Conservation (phyloP, 306 rosid species). For the Trichosanthes cucumerina region DNA sequence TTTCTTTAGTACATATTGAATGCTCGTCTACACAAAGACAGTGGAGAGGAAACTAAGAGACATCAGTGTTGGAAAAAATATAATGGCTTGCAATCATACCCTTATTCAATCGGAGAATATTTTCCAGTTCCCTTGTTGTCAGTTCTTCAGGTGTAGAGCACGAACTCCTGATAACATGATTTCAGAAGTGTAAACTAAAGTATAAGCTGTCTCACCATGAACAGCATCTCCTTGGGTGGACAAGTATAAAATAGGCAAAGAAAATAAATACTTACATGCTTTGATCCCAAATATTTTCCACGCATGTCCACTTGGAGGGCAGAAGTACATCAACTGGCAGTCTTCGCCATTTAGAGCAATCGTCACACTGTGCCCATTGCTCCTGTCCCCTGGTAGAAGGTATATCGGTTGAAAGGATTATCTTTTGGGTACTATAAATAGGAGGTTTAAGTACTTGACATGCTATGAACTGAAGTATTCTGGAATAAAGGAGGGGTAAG, state of each 20-base stretch:
- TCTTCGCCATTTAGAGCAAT: slow-evolving; percentile 87
- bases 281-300: slow-evolving; percentile 79
- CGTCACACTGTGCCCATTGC: slow-evolving; percentile 97
- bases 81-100: slow-evolving; percentile 31
- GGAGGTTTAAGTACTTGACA: not conserved
- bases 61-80: not conserved
- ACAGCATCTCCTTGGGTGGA: not conserved
- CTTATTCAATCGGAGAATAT: slow-evolving; percentile 62
- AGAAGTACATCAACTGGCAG: slow-evolving; percentile 74
- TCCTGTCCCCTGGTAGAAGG: slow-evolving; percentile 59
- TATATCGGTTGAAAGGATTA: slow-evolving; percentile 9
- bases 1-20: not conserved
- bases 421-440: not conserved
- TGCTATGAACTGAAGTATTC: not conserved
- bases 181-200: slow-evolving; percentile 15
- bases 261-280: slow-evolving; percentile 33
- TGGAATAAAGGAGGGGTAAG: not conserved
- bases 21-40: not conserved
- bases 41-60: not conserved
- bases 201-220: not conserved
- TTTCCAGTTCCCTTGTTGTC: slow-evolving; percentile 69
- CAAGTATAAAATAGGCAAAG: not conserved
- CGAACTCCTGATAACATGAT: slow-evolving; percentile 49
- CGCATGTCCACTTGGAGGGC: slow-evolving; percentile 82
- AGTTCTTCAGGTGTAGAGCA: slow-evolving; percentile 82